phyloP scores from a whole-genome alignment of 352 stramenopile genomes.

The Blastocystis hominis region DNA sequence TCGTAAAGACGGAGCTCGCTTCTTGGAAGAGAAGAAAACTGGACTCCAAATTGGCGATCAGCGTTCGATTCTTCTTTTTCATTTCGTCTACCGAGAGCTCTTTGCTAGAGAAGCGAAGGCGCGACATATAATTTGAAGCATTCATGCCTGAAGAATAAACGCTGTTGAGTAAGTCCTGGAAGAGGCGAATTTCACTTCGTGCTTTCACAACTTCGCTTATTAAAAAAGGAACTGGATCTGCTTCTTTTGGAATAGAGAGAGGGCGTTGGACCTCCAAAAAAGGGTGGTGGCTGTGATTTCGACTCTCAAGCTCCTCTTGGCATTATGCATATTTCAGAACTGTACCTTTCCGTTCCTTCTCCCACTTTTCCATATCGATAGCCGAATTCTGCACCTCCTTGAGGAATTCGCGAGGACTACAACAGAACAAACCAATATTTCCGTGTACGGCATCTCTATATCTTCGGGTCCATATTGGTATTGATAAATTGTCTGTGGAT shows the following conservation, averaged over 20 bases:
- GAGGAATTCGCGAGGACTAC: constrained; percentile 21
- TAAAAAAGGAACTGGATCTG: not conserved
- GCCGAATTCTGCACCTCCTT: constrained; percentile 36
- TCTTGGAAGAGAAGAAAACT: constrained; percentile 36
- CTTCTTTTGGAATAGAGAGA: not conserved
- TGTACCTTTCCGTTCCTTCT: constrained; percentile 15
- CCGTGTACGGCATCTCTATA: not conserved
- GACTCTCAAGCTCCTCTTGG: constrained; percentile 8
- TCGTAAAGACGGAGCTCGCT: not conserved
- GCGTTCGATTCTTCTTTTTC: not conserved
- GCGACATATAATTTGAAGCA: not conserved
- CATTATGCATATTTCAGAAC: not conserved
- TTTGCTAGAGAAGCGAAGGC: not conserved
- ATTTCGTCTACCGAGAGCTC: not conserved
- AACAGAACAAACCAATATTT: no score
- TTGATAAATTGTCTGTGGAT: constrained; percentile 8
- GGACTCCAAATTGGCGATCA: not conserved
- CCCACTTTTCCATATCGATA: constrained; percentile 52
- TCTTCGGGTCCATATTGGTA: constrained; percentile 29
- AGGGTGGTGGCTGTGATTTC: not conserved
- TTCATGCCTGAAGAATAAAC: not conserved
- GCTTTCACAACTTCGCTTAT: not conserved
- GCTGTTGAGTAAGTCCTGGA: not conserved
- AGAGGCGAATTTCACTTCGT: not conserved
- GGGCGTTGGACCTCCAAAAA: not conserved